Evolutionary conservation across 352 stramenopile species (phyloP).

Genomic region (Pythium rishiriense): DNA sequence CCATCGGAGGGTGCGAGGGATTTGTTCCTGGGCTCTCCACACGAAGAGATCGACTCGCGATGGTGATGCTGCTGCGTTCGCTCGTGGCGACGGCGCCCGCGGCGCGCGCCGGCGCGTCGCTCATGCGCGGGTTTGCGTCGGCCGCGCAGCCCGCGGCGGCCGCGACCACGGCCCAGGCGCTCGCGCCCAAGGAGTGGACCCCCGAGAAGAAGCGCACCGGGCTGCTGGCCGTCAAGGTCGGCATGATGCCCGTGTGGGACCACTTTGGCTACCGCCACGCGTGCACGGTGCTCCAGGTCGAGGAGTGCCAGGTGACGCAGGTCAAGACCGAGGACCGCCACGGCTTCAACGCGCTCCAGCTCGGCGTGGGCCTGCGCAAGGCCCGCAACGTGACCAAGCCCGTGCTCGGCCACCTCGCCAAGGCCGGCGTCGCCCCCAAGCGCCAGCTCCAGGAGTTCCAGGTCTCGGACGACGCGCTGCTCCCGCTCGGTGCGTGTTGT

Average conservation of each 20-base stretch:
- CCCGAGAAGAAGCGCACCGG: constrained; percentile 88
- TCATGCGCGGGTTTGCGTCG: constrained; percentile 24
- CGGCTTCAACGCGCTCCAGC: constrained; percentile 94
- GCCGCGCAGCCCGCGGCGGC: constrained; percentile 1
- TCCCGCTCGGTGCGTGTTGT: constrained; percentile 66
- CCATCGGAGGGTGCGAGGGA: constrained; percentile 2
- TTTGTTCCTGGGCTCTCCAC: background rate
- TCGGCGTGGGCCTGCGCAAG: constrained; percentile 97
- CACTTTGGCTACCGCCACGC: constrained; percentile 95
- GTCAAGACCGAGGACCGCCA: constrained; percentile 94
- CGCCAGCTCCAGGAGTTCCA: constrained; percentile 95
- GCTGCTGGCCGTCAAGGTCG: constrained; percentile 95
- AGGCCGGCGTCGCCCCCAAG: constrained; percentile 92
- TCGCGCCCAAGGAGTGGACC: constrained; percentile 47
- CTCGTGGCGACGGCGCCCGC: constrained; percentile 13
- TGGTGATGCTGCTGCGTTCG: constrained; percentile 22
- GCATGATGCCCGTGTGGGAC: constrained; percentile 99
- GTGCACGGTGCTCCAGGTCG: constrained; percentile 93
- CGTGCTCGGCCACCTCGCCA: constrained; percentile 90
- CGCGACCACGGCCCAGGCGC: constrained; percentile 8
- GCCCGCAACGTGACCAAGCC: constrained; percentile 94
- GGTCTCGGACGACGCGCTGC: constrained; percentile 88
- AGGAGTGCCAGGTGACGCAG: constrained; percentile 94
- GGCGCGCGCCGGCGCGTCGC: constrained; percentile 15
- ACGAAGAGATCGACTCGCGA: constrained; percentile 4